Conservation (phyloP, 2,329 filamentous ascomycete species). For the Gnomoniopsis sp. region DNA sequence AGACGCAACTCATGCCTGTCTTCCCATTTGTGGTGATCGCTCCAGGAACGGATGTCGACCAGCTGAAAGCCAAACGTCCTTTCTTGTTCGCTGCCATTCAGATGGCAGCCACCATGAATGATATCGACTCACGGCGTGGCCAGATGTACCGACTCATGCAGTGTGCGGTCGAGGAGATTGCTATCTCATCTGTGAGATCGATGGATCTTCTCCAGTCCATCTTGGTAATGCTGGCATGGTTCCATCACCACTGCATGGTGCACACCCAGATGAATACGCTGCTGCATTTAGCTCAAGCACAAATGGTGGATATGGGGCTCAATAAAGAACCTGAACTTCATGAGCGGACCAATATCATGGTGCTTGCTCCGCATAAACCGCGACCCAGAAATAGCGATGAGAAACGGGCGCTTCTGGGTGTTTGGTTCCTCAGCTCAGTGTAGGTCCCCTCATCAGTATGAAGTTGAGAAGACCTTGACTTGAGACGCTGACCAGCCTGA, state of each 20-base stretch:
- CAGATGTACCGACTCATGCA: slow-evolving; percentile 47
- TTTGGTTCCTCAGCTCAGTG: slow-evolving; percentile 53
- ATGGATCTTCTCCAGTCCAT: slow-evolving; percentile 48
- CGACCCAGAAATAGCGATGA: slow-evolving; percentile 47
- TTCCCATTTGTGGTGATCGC: slow-evolving; percentile 48
- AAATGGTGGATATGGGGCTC: slow-evolving; percentile 45
- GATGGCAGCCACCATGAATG: slow-evolving; percentile 47
- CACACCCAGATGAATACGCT: slow-evolving; percentile 51
- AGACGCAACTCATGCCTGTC: slow-evolving; percentile 37
- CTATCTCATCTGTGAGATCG: slow-evolving; percentile 47
- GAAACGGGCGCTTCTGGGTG: slow-evolving; percentile 46
- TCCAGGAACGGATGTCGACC: slow-evolving; percentile 29
- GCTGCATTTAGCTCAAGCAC: slow-evolving; percentile 43
- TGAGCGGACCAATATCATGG: slow-evolving; percentile 41
- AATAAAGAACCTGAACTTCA: slow-evolving; percentile 36
- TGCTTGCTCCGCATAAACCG: slow-evolving; percentile 36
- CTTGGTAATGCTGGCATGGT: slow-evolving; percentile 47
- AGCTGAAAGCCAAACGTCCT: slow-evolving; percentile 37
- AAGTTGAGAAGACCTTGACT: background rate
- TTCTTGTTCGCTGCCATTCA: slow-evolving; percentile 48
- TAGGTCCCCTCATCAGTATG: slow-evolving; percentile 30
- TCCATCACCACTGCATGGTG: slow-evolving; percentile 52
- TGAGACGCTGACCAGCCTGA: background rate
- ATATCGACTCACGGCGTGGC: slow-evolving; percentile 43
- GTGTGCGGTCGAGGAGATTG: slow-evolving; percentile 44